Conservation (phyloP, 148 eudicot genomes). For the Cornus kousa region DNA sequence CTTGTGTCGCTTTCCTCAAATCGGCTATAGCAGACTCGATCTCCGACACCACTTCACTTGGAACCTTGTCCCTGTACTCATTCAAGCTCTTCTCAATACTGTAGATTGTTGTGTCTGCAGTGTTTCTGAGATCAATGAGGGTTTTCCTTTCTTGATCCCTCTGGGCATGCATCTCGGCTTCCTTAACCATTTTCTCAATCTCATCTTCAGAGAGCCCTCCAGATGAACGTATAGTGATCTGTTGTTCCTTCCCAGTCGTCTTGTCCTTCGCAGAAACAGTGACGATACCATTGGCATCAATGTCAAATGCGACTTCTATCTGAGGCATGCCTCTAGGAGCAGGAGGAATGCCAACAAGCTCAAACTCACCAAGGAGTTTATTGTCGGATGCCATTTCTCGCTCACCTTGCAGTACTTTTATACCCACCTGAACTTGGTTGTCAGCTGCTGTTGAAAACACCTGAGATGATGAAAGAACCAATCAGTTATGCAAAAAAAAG, state of each 20-base stretch:
- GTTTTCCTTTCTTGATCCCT: slow-evolving; percentile 43
- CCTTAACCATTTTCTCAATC: slow-evolving; percentile 49
- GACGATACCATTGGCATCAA: slow-evolving; percentile 52
- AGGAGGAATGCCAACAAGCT: slow-evolving; percentile 45
- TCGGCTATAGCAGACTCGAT: slow-evolving; percentile 40
- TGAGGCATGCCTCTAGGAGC: slow-evolving; percentile 55
- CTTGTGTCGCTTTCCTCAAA: slow-evolving; percentile 31
- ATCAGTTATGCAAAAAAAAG: not conserved
- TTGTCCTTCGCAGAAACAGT: slow-evolving; percentile 42
- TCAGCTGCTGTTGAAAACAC: slow-evolving; percentile 56
- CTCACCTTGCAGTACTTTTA: slow-evolving; percentile 51
- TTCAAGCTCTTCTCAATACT: slow-evolving; percentile 46
- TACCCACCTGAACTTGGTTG: slow-evolving; percentile 50
- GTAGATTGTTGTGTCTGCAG: slow-evolving; percentile 44
- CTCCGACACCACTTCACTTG: slow-evolving; percentile 28
- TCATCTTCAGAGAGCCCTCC: slow-evolving; percentile 49
- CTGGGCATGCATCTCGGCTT: slow-evolving; percentile 49
- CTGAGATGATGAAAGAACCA: slow-evolving; percentile 8
- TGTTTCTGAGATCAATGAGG: slow-evolving; percentile 41
- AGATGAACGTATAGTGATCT: slow-evolving; percentile 43
- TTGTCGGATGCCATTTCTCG: slow-evolving; percentile 54
- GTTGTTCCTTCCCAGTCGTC: slow-evolving; percentile 25
- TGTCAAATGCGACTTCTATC: slow-evolving; percentile 51
- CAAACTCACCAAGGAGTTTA: slow-evolving; percentile 49
- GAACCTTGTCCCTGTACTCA: slow-evolving; percentile 47